Percentiles rank a stretch among this genome's conserved stretches.
These are phyloP conservation scores for Cystofilobasidium ferigula DNA, from an alignment of 768 basidiomycete species.

Conservation along the genomic window DNA sequence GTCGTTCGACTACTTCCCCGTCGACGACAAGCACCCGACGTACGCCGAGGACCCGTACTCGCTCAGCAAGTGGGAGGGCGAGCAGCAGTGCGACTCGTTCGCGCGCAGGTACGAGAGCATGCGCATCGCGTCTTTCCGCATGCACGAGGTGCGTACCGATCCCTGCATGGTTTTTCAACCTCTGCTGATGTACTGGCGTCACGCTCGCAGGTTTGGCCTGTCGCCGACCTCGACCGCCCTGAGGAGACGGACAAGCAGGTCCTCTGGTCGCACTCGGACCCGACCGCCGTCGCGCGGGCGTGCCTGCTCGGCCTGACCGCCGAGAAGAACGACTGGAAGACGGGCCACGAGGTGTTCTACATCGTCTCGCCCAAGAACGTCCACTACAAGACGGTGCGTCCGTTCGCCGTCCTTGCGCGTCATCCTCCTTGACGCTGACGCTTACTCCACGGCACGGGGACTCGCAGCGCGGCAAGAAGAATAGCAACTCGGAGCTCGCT, in stretches of 20 bases:
- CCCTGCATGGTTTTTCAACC: not conserved
- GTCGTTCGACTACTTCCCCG: conserved; percentile 11
- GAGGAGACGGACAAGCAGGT: conserved; percentile 1
- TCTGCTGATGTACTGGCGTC: not conserved
- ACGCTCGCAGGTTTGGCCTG: not conserved
- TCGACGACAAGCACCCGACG: not conserved
- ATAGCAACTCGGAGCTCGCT: conserved; percentile 6
- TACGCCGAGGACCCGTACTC: conserved; percentile 14
- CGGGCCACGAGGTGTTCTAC: conserved; percentile 16
- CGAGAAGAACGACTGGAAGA: conserved; percentile 16
- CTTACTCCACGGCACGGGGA: too few species aligned
- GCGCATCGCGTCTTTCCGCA: conserved; percentile 12
- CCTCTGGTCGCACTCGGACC: conserved; percentile 1
- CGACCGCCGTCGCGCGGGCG: conserved; percentile 4
- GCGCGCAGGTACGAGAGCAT: conserved; percentile 4
- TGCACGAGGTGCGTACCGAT: conserved; percentile 8
- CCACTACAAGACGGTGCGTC: not conserved
- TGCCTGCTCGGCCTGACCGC: conserved; percentile 7
- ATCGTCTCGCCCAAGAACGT: conserved; percentile 2
- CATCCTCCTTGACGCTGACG: not conserved
- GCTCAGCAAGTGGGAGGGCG: not conserved
- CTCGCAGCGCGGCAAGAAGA: too few species aligned
- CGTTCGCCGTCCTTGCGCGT: not conserved
- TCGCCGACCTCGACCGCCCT: not conserved
- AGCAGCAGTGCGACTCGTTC: conserved; percentile 10